These are phyloP conservation scores for Lecanicillium sp. DNA, from an alignment of 2,329 filamentous ascomycete genomes.

Conservation along the genomic window DNA sequence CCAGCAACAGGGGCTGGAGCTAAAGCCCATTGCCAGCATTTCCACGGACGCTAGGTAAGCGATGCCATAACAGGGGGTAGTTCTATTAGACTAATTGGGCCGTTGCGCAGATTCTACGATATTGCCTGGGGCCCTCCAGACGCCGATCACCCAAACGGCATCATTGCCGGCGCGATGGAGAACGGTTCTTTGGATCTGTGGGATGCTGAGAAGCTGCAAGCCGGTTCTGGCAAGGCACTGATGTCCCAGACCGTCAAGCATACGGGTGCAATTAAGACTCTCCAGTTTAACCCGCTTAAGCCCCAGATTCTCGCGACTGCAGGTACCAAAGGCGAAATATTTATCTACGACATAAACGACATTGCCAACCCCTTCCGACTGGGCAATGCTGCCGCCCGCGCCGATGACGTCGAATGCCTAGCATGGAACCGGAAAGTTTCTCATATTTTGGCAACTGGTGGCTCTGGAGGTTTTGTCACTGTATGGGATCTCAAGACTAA, in stretches of 20 bases:
- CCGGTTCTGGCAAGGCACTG: conserved; percentile 59
- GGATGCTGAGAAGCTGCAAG: conserved; percentile 68
- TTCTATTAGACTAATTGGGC: background rate
- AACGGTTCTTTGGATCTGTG: conserved; percentile 90
- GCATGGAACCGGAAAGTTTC: conserved; percentile 99
- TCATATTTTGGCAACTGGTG: conserved; percentile 92
- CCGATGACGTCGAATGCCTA: conserved; percentile 91
- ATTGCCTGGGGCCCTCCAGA: conserved; percentile 87
- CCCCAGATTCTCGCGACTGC: conserved; percentile 88
- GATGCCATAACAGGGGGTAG: background rate
- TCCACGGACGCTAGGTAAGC: conserved; percentile 79
- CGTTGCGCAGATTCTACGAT: conserved; percentile 81
- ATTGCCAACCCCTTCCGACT: conserved; percentile 80
- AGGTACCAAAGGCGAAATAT: conserved; percentile 91
- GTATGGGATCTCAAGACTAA: conserved; percentile 98
- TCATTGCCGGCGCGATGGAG: conserved; percentile 92
- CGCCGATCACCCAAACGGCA: conserved; percentile 70
- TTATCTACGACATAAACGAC: conserved; percentile 91
- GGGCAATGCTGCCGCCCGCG: conserved; percentile 78
- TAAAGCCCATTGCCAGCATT: conserved; percentile 78
- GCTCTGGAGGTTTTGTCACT: conserved; percentile 88
- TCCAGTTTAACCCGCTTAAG: conserved; percentile 94
- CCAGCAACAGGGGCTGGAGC: conserved; percentile 67
- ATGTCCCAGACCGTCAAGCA: conserved; percentile 86
- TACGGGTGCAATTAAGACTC: conserved; percentile 81